Evolutionary conservation across 805 yeast genomes (phyloP), one percentile per base, ranked within the genome.

Genomic region (Candida ipomoeae): DNA sequence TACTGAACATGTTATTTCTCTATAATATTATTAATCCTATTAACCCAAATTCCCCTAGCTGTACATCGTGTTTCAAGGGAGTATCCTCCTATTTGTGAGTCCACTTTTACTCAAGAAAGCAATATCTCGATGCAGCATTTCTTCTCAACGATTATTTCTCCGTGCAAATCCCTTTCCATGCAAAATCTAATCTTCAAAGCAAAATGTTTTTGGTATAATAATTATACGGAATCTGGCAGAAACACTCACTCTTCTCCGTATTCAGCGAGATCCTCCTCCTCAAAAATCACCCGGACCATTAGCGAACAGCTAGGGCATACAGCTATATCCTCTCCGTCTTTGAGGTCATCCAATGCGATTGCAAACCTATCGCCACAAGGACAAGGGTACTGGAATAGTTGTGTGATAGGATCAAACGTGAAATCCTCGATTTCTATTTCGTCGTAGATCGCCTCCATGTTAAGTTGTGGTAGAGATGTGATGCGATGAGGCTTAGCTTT

Each of bases 341-440:
- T 74, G 66, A 94, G 74, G 64, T 94, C 99, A 59, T 86, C 94
- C 46, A 90, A 74, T 31, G 81, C 75, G 26, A 94, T 87, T 63
- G 92, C 96, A 69, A 94, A 94, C 62, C 83, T 78, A 67, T 94
- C 99, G 8, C 99, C 99, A 68, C 99, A 94, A 1, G 99, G 99
- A 74, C 99, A 94, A 3, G 99, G 99, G 62, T 91, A 92, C 46
- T 89, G 86, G 69, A 91, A 89, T 23, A 89, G 69, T 66, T 87
- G 90, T 13, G 87, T 82, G n/a, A 73, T 75, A 2, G 91, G 82
- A 66, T 94, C 97, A 65, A 82, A 94, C 2, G 90, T 84, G 83
- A 94, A 91, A 66, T 94, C 99, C 68, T 94, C 99, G 47, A 94
- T 94, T 74, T 94, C 99, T 50, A 94, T 84, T 65, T 94, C 95